Base-by-base conservation (phyloP, 2,329 filamentous ascomycete genomes). In the Colletotrichum zoysiae region DNA sequence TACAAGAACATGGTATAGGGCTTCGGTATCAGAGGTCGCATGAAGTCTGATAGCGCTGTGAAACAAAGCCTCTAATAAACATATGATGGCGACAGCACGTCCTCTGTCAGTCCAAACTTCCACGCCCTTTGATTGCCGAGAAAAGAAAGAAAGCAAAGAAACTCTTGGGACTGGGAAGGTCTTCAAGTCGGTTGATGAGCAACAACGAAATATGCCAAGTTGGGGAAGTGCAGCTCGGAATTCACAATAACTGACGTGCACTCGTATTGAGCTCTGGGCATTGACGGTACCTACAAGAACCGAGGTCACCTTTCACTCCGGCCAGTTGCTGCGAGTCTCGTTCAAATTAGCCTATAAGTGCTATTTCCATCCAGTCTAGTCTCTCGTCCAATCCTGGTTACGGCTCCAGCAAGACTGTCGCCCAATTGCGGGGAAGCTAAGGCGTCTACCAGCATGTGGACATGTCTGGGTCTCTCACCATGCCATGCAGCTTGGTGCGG, bases 341-440 rank as follows among this genome's bases (percentile, higher is more conserved):
- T 60, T 38, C 9, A 60, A 33, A 60, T 26, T 26, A 44, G 50
- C 48, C 62, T 46, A 48, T 40, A 38, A 26, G 38, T 20, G 33
- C 46, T 12, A 12, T 67, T 35, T 40, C 50, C 60, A 62, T 67
- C 61, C 12, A 20, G 35, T 48, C 56, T 40, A 18, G 8, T 50
- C 3, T 61, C 20, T 26, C 33, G 16, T 56, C 11, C 20, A 9
- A 61, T 23, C 66, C 44, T 20, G 23, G 44, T n/a, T 5, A 12
- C 26, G 5, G 20, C 56, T 14, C 57, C 16, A 50, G 50, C 51
- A 16, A 7, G 42, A 62, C 30, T 62, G 63, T 64, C 33, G 57
- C 50, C 56, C 20, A 30, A 51, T 51, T 71, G 68, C 68, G 68
- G 68, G 64, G 64, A 67, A 71, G 18, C 23, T 18, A 16, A 61